phyloP scores from a whole-genome alignment of 1,139 yeast species.

The Hansenula lynferdii region DNA sequence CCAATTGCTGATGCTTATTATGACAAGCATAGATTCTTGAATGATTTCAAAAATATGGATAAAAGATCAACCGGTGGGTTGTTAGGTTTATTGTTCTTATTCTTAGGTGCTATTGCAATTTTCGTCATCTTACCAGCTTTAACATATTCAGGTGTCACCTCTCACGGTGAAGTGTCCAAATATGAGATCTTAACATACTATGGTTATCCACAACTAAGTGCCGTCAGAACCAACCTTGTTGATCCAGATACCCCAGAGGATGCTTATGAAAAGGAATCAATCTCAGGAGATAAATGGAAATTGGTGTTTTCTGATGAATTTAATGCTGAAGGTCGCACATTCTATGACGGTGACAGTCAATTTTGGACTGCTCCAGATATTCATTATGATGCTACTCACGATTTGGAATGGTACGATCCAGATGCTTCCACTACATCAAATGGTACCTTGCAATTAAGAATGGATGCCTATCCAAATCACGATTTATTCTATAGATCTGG shows the following conservation, averaged over 20 bases:
- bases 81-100: slow-evolving; percentile 50
- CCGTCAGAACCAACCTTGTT: slow-evolving; percentile 56
- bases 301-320: slow-evolving; percentile 83
- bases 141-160: slow-evolving; percentile 63
- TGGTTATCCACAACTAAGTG: slow-evolving; percentile 52
- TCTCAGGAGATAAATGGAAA: slow-evolving; percentile 59
- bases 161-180: slow-evolving; percentile 25
- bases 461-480: slow-evolving; percentile 75
- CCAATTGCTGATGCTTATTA: slow-evolving; percentile 82
- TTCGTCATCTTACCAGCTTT: slow-evolving; percentile 72
- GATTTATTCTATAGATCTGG: slow-evolving; percentile 74
- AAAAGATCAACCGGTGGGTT: slow-evolving; percentile 53
- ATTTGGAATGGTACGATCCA: slow-evolving; percentile 87
- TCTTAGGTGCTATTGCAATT: slow-evolving; percentile 56
- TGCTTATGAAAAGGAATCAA: slow-evolving; percentile 41
- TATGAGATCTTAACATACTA: slow-evolving; percentile 51
- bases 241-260: slow-evolving; percentile 76
- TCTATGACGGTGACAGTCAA: slow-evolving; percentile 80
- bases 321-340: slow-evolving; percentile 76
- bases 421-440: slow-evolving; percentile 68
- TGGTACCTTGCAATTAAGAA: slow-evolving; percentile 58
- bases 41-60: slow-evolving; percentile 60
- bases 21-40: slow-evolving; percentile 56
- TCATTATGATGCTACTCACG: slow-evolving; percentile 75
- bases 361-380: slow-evolving; percentile 75